These are phyloP conservation scores for Pythium pyrilobum DNA, from an alignment of 352 stramenopile genomes.

Conservation along the genomic window DNA sequence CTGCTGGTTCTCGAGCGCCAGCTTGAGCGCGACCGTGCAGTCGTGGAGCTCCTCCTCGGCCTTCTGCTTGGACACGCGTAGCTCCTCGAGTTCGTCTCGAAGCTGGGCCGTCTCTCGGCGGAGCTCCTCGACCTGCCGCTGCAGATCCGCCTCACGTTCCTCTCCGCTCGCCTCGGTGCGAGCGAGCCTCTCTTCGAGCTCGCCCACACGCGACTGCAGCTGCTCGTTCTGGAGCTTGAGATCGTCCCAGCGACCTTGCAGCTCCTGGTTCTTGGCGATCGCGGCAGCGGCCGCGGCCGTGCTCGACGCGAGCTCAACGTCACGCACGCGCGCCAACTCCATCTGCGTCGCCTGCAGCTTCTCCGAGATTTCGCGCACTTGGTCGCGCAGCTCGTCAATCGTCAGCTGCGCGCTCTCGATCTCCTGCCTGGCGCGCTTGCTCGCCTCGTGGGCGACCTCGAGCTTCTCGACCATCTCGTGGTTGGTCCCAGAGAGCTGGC, in stretches of 20 bases:
- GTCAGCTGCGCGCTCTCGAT: conserved; percentile 25
- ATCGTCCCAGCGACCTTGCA: conserved; percentile 50
- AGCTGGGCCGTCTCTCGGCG: conserved; percentile 43
- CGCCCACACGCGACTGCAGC: conserved; percentile 53
- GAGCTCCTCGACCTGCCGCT: conserved; percentile 43
- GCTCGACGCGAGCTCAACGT: conserved; percentile 44
- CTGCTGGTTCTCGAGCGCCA: conserved; percentile 41
- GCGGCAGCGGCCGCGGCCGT: conserved; percentile 38
- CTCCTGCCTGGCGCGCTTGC: conserved; percentile 20
- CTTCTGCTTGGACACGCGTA: conserved; percentile 42
- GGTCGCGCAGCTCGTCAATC: conserved; percentile 40
- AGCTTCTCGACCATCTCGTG: conserved; percentile 35
- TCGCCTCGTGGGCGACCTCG: conserved; percentile 34
- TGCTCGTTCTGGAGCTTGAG: conserved; percentile 46
- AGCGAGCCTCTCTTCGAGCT: conserved; percentile 42
- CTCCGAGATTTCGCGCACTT: conserved; percentile 53
- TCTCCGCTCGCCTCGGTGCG: conserved; percentile 31
- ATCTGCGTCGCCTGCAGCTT: conserved; percentile 44
- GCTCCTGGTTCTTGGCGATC: conserved; percentile 45
- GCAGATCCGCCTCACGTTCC: conserved; percentile 38
- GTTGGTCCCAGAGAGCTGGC: conserved; percentile 48
- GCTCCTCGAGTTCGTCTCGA: conserved; percentile 39
- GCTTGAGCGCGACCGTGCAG: conserved; percentile 32
- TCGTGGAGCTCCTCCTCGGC: conserved; percentile 46
- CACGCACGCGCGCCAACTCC: conserved; percentile 35